A percentile compares a stretch with the other conserved stretches of the same genome.
These are phyloP conservation scores for Actinidia chinensis DNA, from an alignment of 179 eudicot genomes.

Conservation along the genomic window DNA sequence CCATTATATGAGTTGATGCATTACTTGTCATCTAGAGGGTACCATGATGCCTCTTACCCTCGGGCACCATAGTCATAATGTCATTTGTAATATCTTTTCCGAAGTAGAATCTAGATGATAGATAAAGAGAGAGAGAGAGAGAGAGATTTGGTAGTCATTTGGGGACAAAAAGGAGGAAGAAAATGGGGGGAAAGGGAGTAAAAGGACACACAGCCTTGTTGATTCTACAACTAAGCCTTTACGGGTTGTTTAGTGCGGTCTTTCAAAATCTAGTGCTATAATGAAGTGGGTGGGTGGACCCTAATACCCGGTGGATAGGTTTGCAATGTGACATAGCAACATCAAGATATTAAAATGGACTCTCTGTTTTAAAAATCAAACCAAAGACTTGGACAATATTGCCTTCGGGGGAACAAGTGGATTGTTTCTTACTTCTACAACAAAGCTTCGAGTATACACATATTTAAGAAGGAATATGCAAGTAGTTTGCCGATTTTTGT, in stretches of 20 bases:
- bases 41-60: too few relatives aligned
- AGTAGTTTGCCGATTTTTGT: background rate
- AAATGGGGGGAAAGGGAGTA: background rate
- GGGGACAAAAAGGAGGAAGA: background rate
- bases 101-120: too few relatives aligned
- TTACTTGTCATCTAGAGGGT: background rate
- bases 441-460: background rate
- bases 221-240: background rate
- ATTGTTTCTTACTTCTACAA: background rate
- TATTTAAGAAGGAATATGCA: background rate
- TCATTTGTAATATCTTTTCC: too few relatives aligned
- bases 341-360: background rate
- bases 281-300: background rate
- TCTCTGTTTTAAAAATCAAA: background rate
- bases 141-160: background rate
- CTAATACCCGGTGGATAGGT: constrained; percentile 7
- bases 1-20: too few relatives aligned
- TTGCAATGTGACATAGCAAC: background rate
- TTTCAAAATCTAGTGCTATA: background rate
- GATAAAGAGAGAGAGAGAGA: too few relatives aligned
- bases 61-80: too few relatives aligned
- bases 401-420: background rate
- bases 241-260: background rate
- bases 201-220: background rate
- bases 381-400: background rate